Conservation (phyloP, 306 rosid species). For the Vigna trinervia region DNA sequence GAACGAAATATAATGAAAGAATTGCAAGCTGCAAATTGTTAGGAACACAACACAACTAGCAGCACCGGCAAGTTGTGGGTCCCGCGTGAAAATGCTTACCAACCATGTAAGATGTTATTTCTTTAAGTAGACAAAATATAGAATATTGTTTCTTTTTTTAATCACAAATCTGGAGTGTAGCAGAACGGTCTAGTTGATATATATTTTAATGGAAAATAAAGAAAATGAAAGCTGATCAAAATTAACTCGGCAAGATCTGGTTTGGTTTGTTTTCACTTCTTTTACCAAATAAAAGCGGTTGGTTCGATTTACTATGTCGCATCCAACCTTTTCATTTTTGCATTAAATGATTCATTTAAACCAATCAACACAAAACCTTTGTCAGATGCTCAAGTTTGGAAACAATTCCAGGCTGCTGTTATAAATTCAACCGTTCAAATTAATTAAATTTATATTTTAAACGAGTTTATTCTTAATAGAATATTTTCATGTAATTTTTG, state of each 20-base stretch:
- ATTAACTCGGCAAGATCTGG: neutral
- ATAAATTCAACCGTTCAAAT: no score
- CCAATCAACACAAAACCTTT: neutral
- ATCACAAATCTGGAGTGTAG: neutral
- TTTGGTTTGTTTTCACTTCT: neutral
- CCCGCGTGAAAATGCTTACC: slow-evolving; percentile 6
- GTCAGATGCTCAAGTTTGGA: neutral
- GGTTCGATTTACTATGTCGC: slow-evolving; percentile 12
- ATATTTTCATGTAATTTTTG: no score
- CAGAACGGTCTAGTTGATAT: neutral
- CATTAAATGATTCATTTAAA: slow-evolving; percentile 20
- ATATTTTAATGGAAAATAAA: neutral
- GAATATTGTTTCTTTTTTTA: neutral
- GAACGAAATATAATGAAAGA: slow-evolving; percentile 17
- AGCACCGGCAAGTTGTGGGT: slow-evolving; percentile 42
- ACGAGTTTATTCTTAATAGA: no score
- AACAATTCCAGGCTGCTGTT: no score
- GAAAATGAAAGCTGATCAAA: neutral
- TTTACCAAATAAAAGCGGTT: neutral
- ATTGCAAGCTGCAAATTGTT: neutral
- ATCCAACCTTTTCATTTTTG: slow-evolving; percentile 13
- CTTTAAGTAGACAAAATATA: neutral
- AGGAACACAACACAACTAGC: slow-evolving; percentile 20
- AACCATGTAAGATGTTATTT: neutral
- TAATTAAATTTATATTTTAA: no score